Conservation (phyloP, 495 filamentous ascomycete species). For the Penicillium waksmanii region DNA sequence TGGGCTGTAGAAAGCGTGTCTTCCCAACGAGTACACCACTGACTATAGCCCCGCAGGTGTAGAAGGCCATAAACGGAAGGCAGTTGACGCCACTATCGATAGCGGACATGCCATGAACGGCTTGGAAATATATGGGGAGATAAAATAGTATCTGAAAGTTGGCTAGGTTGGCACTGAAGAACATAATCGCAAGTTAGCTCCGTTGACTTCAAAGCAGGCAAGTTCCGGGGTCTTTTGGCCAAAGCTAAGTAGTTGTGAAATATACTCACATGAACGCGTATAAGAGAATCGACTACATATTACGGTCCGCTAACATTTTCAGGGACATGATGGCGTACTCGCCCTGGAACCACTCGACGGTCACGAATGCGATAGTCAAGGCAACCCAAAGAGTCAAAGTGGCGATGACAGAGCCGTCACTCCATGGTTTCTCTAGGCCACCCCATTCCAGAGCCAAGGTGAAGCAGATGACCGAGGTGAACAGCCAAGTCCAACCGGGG, state of each 20-base stretch:
- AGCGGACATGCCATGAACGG: conserved; percentile 47
- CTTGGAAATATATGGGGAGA: conserved; percentile 68
- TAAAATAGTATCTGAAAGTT: conserved; percentile 61
- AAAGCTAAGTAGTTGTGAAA: background rate
- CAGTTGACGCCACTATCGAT: conserved; percentile 54
- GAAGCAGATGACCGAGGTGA: conserved; percentile 58
- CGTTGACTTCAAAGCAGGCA: background rate
- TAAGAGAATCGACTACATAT: conserved; percentile 1
- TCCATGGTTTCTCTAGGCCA: conserved; percentile 58
- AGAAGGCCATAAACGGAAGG: conserved; percentile 41
- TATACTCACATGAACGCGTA: background rate
- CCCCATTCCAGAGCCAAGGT: conserved; percentile 70
- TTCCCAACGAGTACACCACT: background rate
- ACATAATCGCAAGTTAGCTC: conserved; percentile 23
- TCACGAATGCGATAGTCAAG: conserved; percentile 31
- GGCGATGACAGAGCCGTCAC: conserved; percentile 46
- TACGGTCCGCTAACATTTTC: conserved; percentile 43
- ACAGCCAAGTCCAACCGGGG: conserved; percentile 54
- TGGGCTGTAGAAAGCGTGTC: background rate
- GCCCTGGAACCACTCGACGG: conserved; percentile 39
- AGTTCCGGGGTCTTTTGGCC: background rate
- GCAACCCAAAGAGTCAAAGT: conserved; percentile 43
- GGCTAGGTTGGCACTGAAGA: conserved; percentile 34
- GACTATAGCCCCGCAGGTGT: background rate
- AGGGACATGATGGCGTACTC: conserved; percentile 39